Base-by-base conservation (phyloP, 2,329 filamentous ascomycete species). In the Colletotrichum brevisporum region DNA sequence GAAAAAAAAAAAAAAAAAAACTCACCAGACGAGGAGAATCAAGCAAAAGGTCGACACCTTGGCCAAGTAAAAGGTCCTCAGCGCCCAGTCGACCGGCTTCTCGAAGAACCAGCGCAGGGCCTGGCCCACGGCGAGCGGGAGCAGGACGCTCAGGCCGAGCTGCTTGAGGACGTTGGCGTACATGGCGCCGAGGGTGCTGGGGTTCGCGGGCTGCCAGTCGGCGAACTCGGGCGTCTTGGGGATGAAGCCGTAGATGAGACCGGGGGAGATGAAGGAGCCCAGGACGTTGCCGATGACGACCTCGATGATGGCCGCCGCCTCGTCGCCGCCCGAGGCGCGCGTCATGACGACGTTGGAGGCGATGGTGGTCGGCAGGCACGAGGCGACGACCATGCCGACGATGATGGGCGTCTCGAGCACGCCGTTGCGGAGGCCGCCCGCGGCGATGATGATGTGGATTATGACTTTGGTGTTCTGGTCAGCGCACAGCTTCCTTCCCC, bases 301-400 rank as follows among this genome's bases (percentile, higher is more conserved):
- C 75, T 92, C 90, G 39, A 93, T 90, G 69, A 91, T 84, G 56
- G 88, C 88, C 0, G 89, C 87, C 3, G 88, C 88, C 68, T 90
- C 88, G 72, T 93, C 92, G 5, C 91, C 91, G 45, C 90, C 88
- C 0, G 91, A 88, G 47, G 88, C 84, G 27, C 90, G 82, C 6
- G 91, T 93, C 90, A 93, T 93, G 48, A 93, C 89, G 8, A 92
- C 89, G 76, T 93, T 93, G 53, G 89, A 92, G 8, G 90, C 87
- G 74, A 93, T 91, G 0, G 91, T 93, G 0, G 91, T 94, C 1
- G 91, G 91, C 5, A 92, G 87, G 74, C 88, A 91, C n/a, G 89
- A 86, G 2, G 89, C 84, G 47, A 91, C 87, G 3, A 93, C 84
- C 76, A 93, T 88, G 10, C 92, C 91, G 3, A 92, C 86, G 36